A percentile compares a stretch with the other conserved stretches of the same genome.
Evolutionary conservation across 257 asterid species (phyloP).

Genomic region (Solanum ossicruentum): DNA sequence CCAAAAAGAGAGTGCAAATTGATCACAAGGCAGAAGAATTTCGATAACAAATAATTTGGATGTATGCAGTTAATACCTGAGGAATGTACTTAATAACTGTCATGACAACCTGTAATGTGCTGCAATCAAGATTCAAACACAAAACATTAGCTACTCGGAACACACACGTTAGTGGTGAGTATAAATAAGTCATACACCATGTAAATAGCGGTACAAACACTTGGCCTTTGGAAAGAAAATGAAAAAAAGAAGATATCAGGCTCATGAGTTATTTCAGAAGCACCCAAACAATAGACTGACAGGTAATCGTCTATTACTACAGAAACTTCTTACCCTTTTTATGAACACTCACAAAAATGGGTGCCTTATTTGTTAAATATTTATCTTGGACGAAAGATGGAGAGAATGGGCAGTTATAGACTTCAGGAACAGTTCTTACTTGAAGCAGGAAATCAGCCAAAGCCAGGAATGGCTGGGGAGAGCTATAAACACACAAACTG

Average conservation of each 20-base stretch:
- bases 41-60: not conserved
- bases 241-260: not conserved
- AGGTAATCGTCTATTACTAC: not conserved
- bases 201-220: not conserved
- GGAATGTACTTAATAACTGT: slow-evolving; percentile 87
- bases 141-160: not conserved
- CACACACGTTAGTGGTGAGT: not conserved
- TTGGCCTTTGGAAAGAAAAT: not conserved
- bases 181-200: not conserved
- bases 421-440: slow-evolving; percentile 34
- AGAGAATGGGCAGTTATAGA: not conserved
- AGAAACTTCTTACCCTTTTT: not conserved
- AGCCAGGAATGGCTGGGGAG: slow-evolving; percentile 80
- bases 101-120: slow-evolving; percentile 79
- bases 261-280: not conserved
- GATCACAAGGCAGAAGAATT: not conserved
- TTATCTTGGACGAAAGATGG: not conserved
- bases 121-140: slow-evolving; percentile 16
- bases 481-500: slow-evolving; percentile 58
- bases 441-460: slow-evolving; percentile 87
- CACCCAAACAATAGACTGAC: too few species aligned
- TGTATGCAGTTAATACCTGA: slow-evolving; percentile 39
- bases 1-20: not conserved
- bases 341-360: not conserved
- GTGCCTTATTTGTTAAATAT: not conserved